A percentile compares a stretch with the other conserved stretches of the same genome.
phyloP scores from a whole-genome alignment of 352 stramenopile species.

The Pythium graminicola region DNA sequence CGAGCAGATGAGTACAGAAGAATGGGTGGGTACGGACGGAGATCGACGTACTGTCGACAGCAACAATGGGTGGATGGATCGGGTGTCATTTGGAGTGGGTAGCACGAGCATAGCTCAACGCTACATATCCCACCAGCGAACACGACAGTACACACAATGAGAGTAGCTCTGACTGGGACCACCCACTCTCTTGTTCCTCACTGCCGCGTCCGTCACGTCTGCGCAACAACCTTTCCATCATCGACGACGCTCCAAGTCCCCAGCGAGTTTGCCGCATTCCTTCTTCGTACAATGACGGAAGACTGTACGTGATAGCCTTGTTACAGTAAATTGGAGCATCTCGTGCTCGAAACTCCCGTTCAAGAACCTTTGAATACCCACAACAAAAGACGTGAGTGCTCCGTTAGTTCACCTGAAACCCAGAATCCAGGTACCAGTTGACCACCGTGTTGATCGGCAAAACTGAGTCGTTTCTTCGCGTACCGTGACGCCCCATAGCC shows the following conservation, averaged over 20 bases:
- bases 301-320: constrained; percentile 21
- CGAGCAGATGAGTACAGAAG: constrained; percentile 4
- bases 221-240: constrained; percentile 27
- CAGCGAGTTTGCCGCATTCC: background rate
- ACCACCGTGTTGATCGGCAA: constrained; percentile 48
- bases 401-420: background rate
- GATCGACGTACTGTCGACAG: background rate
- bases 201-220: constrained; percentile 8
- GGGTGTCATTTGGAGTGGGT: constrained; percentile 20
- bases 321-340: constrained; percentile 45
- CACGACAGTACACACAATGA: constrained; percentile 54
- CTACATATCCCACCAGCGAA: constrained; percentile 36
- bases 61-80: background rate
- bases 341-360: constrained; percentile 37
- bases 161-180: constrained; percentile 37
- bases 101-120: constrained; percentile 25
- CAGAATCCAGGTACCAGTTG: constrained; percentile 45
- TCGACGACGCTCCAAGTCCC: background rate
- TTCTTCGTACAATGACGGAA: constrained; percentile 2
- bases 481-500: constrained; percentile 20
- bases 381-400: background rate
- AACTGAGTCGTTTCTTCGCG: constrained; percentile 53
- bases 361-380: constrained; percentile 15
- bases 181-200: constrained; percentile 31
- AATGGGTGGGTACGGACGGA: background rate